Base-by-base conservation (phyloP, 2,329 filamentous ascomycete species). In the Zelopaecilomyces penicillatus region DNA sequence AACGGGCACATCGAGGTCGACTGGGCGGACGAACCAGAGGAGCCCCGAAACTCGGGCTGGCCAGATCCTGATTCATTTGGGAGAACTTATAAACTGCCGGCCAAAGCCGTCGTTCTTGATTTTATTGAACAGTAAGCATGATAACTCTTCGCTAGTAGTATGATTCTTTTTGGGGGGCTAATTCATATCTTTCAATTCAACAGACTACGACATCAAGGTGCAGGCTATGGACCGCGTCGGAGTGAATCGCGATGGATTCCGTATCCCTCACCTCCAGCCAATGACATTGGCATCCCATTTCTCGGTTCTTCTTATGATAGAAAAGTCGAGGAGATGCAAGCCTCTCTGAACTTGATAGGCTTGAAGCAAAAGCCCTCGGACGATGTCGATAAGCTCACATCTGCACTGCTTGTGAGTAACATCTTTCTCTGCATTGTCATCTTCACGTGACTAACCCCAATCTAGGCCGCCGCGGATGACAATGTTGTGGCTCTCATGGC, bases 1-100 rank as follows among this genome's bases (percentile, higher is more conserved):
- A 85, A 85, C 48, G 84, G 85, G 34, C 71, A 80, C 56, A 80
- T 89, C 54, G 85, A 89, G 53, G 67, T 89, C 45, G 80, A 82
- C 44, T 71, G 69, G 55, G 65, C 74, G 33, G 75, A 82, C 32
- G 74, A 78, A 30, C 72, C 78, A 11, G 74, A 77, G 19, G 71
- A 76, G 40, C 69, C 75, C 29, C 74, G 75, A 30, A 69, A 76
- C 39, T 65, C 65, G 36, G 73, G 71, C 30, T 81, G 82, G 68
- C 74, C 73, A 43, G 76, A 82, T 46, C 62, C 74, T 6, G 68
- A 72, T 45, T 74, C 76, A 11, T 82, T 79, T 57, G 84, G 83
- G n/a, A 74, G 76, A 29, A 68, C 79, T 26, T 82, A 83, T 60
- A 77, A 77, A 48, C 65, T 89, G 43, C 74, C 78, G 1, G 80